These are phyloP conservation scores for Cucumis sativus DNA, from an alignment of 306 rosid species.

Conservation along the genomic window DNA sequence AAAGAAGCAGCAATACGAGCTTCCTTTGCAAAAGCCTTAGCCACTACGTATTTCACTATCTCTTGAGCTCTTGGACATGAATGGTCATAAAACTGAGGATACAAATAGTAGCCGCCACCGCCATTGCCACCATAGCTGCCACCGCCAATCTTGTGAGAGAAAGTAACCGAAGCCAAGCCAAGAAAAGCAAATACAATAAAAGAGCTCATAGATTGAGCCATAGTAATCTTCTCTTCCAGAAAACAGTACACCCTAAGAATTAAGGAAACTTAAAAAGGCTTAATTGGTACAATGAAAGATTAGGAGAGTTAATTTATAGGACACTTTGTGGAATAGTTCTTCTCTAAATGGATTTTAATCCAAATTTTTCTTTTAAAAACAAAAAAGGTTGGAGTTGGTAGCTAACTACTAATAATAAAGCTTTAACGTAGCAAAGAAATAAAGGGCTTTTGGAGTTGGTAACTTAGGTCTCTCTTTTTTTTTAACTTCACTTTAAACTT, in stretches of 20 bases:
- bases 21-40: constrained; percentile 48
- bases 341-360: background rate
- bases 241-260: background rate
- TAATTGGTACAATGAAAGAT: background rate
- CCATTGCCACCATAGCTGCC: background rate
- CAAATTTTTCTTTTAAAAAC: no score
- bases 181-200: constrained; percentile 36
- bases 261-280: background rate
- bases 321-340: constrained; percentile 2
- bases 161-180: constrained; percentile 37
- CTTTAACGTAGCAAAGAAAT: background rate
- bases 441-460: background rate
- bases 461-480: background rate
- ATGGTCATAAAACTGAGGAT: constrained; percentile 63
- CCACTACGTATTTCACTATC: constrained; percentile 51
- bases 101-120: constrained; percentile 25
- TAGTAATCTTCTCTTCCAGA: constrained; percentile 7
- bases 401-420: constrained; percentile 3
- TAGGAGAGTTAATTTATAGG: constrained; percentile 27
- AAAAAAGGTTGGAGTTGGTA: constrained; percentile 15
- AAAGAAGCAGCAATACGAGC: constrained; percentile 81
- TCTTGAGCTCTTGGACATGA: constrained; percentile 66
- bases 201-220: constrained; percentile 30
- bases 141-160: constrained; percentile 12
- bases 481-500: background rate